Base-by-base conservation (phyloP, 176 grass and related monocot species). In the Ampelocalamus luodianensis region DNA sequence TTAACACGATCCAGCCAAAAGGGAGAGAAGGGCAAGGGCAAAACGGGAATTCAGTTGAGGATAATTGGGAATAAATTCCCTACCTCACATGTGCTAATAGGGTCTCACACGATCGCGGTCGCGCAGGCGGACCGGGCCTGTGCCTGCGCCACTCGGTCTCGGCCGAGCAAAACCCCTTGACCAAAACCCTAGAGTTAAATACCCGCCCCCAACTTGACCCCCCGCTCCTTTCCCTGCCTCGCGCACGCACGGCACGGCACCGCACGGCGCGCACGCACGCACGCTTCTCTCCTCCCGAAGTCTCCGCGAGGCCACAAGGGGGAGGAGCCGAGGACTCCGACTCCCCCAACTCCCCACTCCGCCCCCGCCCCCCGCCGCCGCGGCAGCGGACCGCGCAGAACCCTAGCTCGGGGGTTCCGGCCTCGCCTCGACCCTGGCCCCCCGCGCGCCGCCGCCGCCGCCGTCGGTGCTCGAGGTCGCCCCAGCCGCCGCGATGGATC, bases 151-250 rank as follows among this genome's bases (percentile, higher is more conserved):
- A 13, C 40, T 32, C 9, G 39, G 76, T 13, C 76, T 78, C n/a
- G n/a, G 38, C 76, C 60, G 77, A n/a, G 44, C 78, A 65, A 67
- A 66, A 53, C 11, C 38, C 72, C 39, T 27, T 44, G 56, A 78
- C 79, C 90, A 89, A 94, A 94, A 94, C 92, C 92, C 92, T 94
- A 94, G 92, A 5, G 54, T 91, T 89, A 94, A 87, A 91, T 78
- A 81, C 49, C 60, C 59, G 15, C 23, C 26, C 23, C 12, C 0
- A 29, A 0, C 32, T 79, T 46, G 68, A 40, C 77, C 70, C 29
- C 18, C 49, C 34, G 18, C 34, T 67, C 11, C 56, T 82, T 38
- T 86, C 65, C 65, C 85, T 83, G 71, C 80, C 85, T 88, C 23
- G 50, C 86, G 61, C 54, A 58, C 54, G 49, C 82, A 79, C 88